Evolutionary conservation across 148 eudicot species (phyloP).

Genomic region (Heliosperma pusillum): DNA sequence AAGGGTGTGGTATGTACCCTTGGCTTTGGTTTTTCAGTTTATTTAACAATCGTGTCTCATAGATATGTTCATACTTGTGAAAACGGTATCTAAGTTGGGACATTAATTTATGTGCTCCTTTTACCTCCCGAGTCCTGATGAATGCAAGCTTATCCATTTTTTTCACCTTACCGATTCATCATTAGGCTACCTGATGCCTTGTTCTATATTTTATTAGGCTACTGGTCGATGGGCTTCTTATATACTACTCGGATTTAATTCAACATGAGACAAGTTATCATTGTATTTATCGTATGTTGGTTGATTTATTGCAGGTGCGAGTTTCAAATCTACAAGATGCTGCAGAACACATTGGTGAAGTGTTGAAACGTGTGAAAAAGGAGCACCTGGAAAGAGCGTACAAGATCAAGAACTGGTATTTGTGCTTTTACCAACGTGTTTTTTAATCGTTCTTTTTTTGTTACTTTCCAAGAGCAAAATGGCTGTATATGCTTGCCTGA

Average conservation of each 20-base stretch:
- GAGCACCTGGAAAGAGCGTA: slow-evolving; percentile 83
- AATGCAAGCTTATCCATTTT: too few species aligned
- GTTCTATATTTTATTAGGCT: too few species aligned
- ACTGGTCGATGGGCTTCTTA: too few species aligned
- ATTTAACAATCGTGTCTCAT: neutral
- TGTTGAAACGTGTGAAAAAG: slow-evolving; percentile 80
- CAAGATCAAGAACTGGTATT: slow-evolving; percentile 69
- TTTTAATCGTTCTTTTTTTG: neutral
- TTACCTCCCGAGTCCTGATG: too few species aligned
- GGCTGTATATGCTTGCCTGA: neutral
- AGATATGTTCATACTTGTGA: neutral
- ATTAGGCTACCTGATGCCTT: too few species aligned
- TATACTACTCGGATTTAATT: too few species aligned
- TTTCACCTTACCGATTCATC: too few species aligned
- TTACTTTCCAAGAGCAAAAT: neutral
- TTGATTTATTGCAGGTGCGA: slow-evolving; percentile 53
- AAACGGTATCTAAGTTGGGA: too few species aligned
- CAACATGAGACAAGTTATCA: too few species aligned
- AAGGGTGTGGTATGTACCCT: slow-evolving; percentile 94
- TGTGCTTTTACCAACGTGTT: neutral
- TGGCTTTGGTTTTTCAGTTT: neutral
- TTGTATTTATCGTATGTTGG: too few species aligned
- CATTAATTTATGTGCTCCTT: too few species aligned
- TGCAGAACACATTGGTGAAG: slow-evolving; percentile 93
- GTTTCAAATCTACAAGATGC: slow-evolving; percentile 88